Base-by-base conservation (phyloP, 257 asterid genomes). In the Paulownia fortunei region DNA sequence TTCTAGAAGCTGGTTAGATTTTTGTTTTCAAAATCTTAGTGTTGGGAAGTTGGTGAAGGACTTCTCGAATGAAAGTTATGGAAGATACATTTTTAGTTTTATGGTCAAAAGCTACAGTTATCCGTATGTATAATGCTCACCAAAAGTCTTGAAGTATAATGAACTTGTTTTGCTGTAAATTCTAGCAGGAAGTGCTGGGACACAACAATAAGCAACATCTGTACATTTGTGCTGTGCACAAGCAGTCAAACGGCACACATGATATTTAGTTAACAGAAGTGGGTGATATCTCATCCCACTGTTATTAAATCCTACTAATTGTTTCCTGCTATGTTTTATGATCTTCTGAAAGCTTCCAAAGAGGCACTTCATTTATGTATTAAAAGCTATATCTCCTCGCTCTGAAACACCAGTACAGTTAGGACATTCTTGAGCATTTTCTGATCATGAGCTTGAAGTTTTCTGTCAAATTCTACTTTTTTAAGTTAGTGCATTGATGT, bases 271-370 rank as follows among this genome's bases (percentile, higher is more conserved):
- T 64, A 34, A 58, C 39, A 42, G 55, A 64, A 64, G 30, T 36
- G 58, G 66, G 30, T 51, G 34, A 51, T 27, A 76, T 52, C 54
- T 10, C 58, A 74, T 60, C 62, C 3, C 65, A 56, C 42, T 21
- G 30, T 64, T 36, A 63, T 64, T 63, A n/a, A 3, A 64, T 1
- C 30, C 61, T 32, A 21, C 65, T 21, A 64, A 21, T 67, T 34
- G 24, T 76, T 34, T 51, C 80, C 41, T 51, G 32, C 4, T 30
- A 21, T 52, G 34, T 36, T 71, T 13, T 18, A 49, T 13, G 55
- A 63, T 75, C 37, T 12, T 74, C 56, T 64, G 73, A 64, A 63
- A 76, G 73, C 55, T 64, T 36, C 52, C 55, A 47, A 61, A 75
- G 34, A 18, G 55, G 73, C 72, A 52, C 44, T 34, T 76, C 32